phyloP scores from a whole-genome alignment of 495 filamentous ascomycete species.

The Cladorrhinum samala region DNA sequence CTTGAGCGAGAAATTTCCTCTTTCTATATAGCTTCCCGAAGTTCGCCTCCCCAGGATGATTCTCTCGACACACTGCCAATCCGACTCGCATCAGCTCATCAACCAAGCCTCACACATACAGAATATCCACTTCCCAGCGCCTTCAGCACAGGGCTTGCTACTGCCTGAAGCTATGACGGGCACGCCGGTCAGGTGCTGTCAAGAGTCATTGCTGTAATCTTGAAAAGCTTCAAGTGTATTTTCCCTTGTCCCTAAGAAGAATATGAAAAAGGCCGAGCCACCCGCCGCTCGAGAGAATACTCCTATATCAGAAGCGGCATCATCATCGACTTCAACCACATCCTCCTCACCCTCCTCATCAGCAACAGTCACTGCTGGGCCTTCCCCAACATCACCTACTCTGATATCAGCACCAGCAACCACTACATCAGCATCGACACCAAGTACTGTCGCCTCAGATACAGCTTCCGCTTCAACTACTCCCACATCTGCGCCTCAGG shows the following conservation, averaged over 20 bases:
- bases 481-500: neutral
- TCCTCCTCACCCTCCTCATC: neutral
- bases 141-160: neutral
- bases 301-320: neutral
- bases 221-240: neutral
- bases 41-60: conserved; percentile 5
- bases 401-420: neutral
- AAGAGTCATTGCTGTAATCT: conserved; percentile 2
- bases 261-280: conserved; percentile 24
- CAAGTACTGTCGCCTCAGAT: conserved; percentile 4
- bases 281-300: neutral
- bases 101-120: conserved; percentile 4
- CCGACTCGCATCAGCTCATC: conserved; percentile 6
- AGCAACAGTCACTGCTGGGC: conserved; percentile 1
- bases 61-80: conserved; percentile 8
- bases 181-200: conserved; percentile 8
- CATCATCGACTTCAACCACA: conserved; percentile 4
- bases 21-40: conserved; percentile 32
- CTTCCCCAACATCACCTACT: neutral
- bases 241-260: conserved; percentile 1
- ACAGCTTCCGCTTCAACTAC: neutral
- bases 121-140: neutral
- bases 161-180: conserved; percentile 12
- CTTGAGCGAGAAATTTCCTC: conserved; percentile 10
- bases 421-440: neutral